These are phyloP conservation scores for Rhamnella rubrinervis DNA, from an alignment of 331 rosid species.

Conservation along the genomic window DNA sequence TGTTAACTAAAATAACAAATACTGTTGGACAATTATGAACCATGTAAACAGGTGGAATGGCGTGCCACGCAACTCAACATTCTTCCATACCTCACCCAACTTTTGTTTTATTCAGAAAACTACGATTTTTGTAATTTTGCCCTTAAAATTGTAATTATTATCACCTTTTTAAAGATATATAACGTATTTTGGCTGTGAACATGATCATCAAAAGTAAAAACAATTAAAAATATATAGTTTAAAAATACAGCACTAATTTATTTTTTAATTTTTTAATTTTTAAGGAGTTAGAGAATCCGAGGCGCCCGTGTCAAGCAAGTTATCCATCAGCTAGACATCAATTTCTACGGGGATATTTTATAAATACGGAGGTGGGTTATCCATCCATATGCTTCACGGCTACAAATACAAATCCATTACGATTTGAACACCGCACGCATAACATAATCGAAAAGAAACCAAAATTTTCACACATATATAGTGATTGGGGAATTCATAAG, in stretches of 20 bases:
- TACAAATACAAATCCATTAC: background rate
- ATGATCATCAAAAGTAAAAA: too few relatives aligned
- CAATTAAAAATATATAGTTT: too few relatives aligned
- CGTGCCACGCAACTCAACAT: constrained; percentile 23
- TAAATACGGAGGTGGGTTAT: constrained; percentile 17
- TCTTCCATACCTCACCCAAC: constrained; percentile 12
- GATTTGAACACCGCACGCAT: too few relatives aligned
- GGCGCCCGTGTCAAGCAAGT: constrained; percentile 16
- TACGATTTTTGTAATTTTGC: too few relatives aligned
- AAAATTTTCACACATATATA: too few relatives aligned
- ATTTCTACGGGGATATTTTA: constrained; percentile 1
- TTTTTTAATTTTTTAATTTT: background rate
- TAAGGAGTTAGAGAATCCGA: constrained; percentile 9
- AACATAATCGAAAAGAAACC: too few relatives aligned
- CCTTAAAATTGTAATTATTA: too few relatives aligned
- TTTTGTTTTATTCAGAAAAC: constrained; percentile 10
- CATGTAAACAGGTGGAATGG: constrained; percentile 28
- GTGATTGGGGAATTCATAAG: too few relatives aligned
- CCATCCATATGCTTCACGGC: constrained; percentile 20
- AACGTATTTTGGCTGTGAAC: too few relatives aligned
- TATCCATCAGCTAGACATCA: constrained; percentile 1
- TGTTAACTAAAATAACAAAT: background rate
- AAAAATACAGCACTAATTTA: too few relatives aligned
- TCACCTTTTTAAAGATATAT: too few relatives aligned
- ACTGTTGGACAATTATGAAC: constrained; percentile 42